phyloP scores from a whole-genome alignment of 192 early-diverging fungal species.

The Diversispora eburnea region DNA sequence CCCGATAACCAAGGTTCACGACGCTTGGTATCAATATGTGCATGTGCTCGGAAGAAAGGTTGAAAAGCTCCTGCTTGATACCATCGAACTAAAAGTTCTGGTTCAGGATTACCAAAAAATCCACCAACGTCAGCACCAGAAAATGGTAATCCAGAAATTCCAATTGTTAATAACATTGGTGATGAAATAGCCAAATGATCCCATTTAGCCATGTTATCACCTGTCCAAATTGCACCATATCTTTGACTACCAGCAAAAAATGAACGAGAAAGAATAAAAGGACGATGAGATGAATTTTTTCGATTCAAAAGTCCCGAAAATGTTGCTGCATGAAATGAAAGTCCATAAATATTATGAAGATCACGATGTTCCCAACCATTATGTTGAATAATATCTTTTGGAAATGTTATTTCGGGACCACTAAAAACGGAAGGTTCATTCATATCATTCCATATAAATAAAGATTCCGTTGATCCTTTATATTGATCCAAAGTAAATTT shows the following conservation, averaged over 20 bases:
- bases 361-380: conserved; percentile 90
- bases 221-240: conserved; percentile 97
- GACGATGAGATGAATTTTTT: conserved; percentile 56
- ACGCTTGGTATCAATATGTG: conserved; percentile 95
- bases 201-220: conserved; percentile 93
- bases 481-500: conserved; percentile 79
- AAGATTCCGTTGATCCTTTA: conserved; percentile 66
- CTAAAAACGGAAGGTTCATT: conserved; percentile 97
- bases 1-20: conserved; percentile 96
- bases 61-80: conserved; percentile 94
- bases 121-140: conserved; percentile 94
- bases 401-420: conserved; percentile 96
- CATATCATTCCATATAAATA: conserved; percentile 99
- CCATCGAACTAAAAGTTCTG: conserved; percentile 93
- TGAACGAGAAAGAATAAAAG: conserved; percentile 93
- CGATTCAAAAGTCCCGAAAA: conserved; percentile 73
- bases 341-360: conserved; percentile 92
- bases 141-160: conserved; percentile 86
- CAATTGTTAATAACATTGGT: conserved; percentile 88
- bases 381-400: conserved; percentile 87
- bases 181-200: conserved; percentile 73
- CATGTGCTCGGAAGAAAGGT: conserved; percentile 97
- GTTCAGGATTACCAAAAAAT: conserved; percentile 93
- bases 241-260: conserved; percentile 97
- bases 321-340: conserved; percentile 83